Conservation (phyloP, 768 basidiomycete genomes). For the Hypsizygus marmoreus region DNA sequence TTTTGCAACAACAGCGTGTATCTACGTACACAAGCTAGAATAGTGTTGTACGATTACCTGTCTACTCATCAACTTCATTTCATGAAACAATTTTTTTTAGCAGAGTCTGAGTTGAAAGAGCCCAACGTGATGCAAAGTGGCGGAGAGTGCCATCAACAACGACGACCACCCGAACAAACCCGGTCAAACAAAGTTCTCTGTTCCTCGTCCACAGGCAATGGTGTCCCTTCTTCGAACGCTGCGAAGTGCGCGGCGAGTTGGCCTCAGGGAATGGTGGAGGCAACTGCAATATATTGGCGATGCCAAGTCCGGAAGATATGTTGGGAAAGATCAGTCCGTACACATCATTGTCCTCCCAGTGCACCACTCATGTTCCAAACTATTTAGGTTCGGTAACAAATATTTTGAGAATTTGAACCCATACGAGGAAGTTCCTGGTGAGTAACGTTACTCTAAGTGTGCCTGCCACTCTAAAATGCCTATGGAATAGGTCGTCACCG, state of each 20-base stretch:
- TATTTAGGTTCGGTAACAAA: constrained; percentile 84
- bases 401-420: constrained; percentile 92
- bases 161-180: constrained; percentile 27
- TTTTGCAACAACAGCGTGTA: constrained; percentile 2
- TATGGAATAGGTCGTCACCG: constrained; percentile 77
- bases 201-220: constrained; percentile 38
- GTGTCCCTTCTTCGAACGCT: constrained; percentile 76
- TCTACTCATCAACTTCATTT: background rate
- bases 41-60: constrained; percentile 22
- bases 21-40: constrained; percentile 8
- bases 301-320: constrained; percentile 78
- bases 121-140: no score
- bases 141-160: no score
- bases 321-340: constrained; percentile 84
- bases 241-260: constrained; percentile 73
- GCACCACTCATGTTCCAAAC: background rate
- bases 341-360: background rate
- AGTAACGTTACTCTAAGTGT: constrained; percentile 19
- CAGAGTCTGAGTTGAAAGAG: no score
- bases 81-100: no score
- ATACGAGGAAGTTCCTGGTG: constrained; percentile 87
- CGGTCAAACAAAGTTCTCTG: constrained; percentile 32
- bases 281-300: constrained; percentile 94
- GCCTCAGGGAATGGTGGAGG: constrained; percentile 86
- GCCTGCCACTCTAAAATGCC: constrained; percentile 5